phyloP scores from a whole-genome alignment of 1,284 basidiomycete species.

The Malassezia yamatoensis region DNA sequence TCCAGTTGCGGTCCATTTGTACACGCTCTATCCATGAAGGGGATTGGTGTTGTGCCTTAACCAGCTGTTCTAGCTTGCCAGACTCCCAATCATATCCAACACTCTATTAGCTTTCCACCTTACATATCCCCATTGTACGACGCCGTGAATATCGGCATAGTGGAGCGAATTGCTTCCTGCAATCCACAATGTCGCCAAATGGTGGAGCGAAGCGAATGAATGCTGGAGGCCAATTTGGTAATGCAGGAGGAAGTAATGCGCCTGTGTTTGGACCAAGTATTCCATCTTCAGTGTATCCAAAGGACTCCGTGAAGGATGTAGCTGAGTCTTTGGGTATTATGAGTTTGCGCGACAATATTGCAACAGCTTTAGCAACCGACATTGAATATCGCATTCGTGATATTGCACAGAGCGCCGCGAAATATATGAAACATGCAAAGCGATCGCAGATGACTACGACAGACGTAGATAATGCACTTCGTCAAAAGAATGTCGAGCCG shows the following conservation, averaged over 20 bases:
- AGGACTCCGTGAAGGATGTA: slow-evolving; percentile 56
- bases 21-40: not conserved
- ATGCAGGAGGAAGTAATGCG: not conserved
- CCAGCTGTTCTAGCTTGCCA: not conserved
- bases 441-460: slow-evolving; percentile 73
- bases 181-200: slow-evolving; percentile 10
- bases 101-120: not conserved
- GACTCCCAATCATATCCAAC: not conserved
- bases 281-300: slow-evolving; percentile 36
- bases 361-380: slow-evolving; percentile 79
- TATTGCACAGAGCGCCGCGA: slow-evolving; percentile 85
- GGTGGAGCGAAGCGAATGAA: slow-evolving; percentile 8
- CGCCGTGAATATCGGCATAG: slow-evolving; percentile 1
- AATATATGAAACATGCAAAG: slow-evolving; percentile 89
- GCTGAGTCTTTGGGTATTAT: slow-evolving; percentile 77
- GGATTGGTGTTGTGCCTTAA: not conserved
- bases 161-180: slow-evolving; percentile 8
- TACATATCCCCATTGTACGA: not conserved
- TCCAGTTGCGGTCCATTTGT: not conserved
- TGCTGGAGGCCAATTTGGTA: not conserved
- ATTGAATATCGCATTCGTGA: slow-evolving; percentile 93
- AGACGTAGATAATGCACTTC: slow-evolving; percentile 86
- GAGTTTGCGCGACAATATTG: slow-evolving; percentile 68
- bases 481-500: slow-evolving; percentile 78
- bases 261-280: slow-evolving; percentile 11